Evolutionary conservation across 345 rosid genomes (phyloP).

Genomic region (Arabidopsis arenosa): DNA sequence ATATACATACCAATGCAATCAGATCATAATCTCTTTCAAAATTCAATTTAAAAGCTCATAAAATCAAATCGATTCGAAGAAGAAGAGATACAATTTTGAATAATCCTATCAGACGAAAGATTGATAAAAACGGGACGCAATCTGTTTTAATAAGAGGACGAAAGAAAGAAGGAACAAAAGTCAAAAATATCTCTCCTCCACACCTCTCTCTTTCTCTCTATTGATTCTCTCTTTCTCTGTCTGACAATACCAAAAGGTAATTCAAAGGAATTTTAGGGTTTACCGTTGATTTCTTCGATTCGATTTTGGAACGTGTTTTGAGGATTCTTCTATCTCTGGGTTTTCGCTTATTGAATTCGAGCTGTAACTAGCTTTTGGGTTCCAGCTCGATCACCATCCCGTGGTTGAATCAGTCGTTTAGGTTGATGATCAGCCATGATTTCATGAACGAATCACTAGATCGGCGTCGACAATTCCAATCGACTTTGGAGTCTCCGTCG

Average conservation of each 20-base stretch:
- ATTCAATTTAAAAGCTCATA: constrained; percentile 6
- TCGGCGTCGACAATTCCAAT: too few relatives aligned
- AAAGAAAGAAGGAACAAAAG: constrained; percentile 14
- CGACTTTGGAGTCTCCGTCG: too few relatives aligned
- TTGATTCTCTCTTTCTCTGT: constrained; percentile 39
- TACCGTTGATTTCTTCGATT: constrained; percentile 27
- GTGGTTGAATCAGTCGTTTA: too few relatives aligned
- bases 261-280: constrained; percentile 25
- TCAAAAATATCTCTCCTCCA: constrained; percentile 34
- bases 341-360: background rate
- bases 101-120: background rate
- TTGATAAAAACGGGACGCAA: constrained; percentile 41
- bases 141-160: constrained; percentile 10
- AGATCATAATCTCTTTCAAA: too few relatives aligned
- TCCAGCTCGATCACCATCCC: too few relatives aligned
- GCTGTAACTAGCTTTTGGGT: constrained; percentile 41
- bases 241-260: constrained; percentile 35
- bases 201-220: constrained; percentile 38
- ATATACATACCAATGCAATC: too few relatives aligned
- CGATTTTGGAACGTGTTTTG: constrained; percentile 16
- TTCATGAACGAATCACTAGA: too few relatives aligned
- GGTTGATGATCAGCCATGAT: too few relatives aligned
- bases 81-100: background rate
- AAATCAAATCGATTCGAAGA: constrained; percentile 18
- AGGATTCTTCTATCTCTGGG: constrained; percentile 18